These are phyloP conservation scores for Saturnispora mendoncae DNA, from an alignment of 805 yeast species.

Conservation along the genomic window DNA sequence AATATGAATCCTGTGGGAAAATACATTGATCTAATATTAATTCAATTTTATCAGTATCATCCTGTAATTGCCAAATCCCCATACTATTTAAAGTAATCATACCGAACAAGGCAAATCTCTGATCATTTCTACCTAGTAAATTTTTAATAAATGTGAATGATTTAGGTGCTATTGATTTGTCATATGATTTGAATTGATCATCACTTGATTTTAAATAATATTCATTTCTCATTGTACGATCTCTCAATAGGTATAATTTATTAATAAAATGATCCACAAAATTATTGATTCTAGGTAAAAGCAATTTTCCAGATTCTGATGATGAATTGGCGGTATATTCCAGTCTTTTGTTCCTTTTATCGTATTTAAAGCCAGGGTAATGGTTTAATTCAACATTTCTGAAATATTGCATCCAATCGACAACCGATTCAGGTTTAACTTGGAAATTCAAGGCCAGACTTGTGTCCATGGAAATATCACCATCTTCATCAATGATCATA, in stretches of 20 bases:
- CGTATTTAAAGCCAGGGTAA: conserved; percentile 59
- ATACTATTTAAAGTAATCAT: conserved; percentile 51
- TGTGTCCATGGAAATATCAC: conserved; percentile 7
- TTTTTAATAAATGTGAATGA: conserved; percentile 70
- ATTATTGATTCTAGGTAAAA: conserved; percentile 20
- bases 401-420: conserved; percentile 70
- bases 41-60: conserved; percentile 65
- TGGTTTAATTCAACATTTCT: conserved; percentile 52
- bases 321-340: conserved; percentile 28
- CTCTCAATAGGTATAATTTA: conserved; percentile 56
- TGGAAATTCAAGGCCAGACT: conserved; percentile 5
- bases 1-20: conserved; percentile 57
- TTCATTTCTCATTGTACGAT: conserved; percentile 69
- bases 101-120: conserved; percentile 71
- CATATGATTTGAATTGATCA: conserved; percentile 2
- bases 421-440: conserved; percentile 3
- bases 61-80: conserved; percentile 74
- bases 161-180: conserved; percentile 10
- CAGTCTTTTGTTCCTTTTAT: conserved; percentile 54
- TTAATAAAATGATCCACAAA: conserved; percentile 38
- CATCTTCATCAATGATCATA: conserved; percentile 8
- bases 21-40: conserved; percentile 55
- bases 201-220: conserved; percentile 9
- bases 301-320: not conserved
- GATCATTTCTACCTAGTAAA: conserved; percentile 75